Base-by-base conservation (phyloP, 768 basidiomycete genomes). In the Mrakia gelida region DNA sequence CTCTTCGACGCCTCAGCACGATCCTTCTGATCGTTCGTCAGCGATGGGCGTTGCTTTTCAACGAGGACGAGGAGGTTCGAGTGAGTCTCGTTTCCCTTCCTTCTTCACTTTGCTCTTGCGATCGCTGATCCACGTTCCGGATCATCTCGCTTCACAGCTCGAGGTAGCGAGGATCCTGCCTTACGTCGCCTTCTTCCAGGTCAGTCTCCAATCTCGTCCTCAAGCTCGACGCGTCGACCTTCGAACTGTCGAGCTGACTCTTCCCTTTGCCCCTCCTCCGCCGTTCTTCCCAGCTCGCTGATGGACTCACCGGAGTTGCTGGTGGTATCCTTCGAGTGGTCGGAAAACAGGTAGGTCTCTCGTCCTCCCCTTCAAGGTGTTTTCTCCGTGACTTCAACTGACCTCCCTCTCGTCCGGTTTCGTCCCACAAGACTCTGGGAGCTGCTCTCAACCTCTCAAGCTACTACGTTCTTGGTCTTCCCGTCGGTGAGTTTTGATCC, bases 401-500 rank as follows among this genome's bases (percentile, higher is more conserved):
- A 16, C 26, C 21, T 59, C 41, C 49, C 52, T 32, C 34, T 32
- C n/a, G n/a, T 11, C 32, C 54, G 71, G 28, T 30, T 70, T 52
- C 49, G 16, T 21, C 7, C 18, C 34, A n/a, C 1, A 38, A 75
- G 88, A 87, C 90, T 77, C 87, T 88, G 0, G 92, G 93, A 5
- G 93, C 94, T 0, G 72, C 95, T 16, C 86, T 94, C 76, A 95
- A 95, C 82, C 85, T 94, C 26, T 91, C 89, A 71, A 90, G 91
- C 3, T 95, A 95, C 84, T 95, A 96, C 81, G 84, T 91, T 76
- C 84, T 95, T 79, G 92, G 71, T 16, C 52, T 79, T 4, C 80
- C 75, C 1, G 54, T 73, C 18, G 49, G 49, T 52, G 49, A 52
- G 49, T 45, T 1, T 13, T 1, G 45, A 10, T 10, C 11, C 15